phyloP scores from a whole-genome alignment of 768 basidiomycete species.

The Auriscalpium vulgare region DNA sequence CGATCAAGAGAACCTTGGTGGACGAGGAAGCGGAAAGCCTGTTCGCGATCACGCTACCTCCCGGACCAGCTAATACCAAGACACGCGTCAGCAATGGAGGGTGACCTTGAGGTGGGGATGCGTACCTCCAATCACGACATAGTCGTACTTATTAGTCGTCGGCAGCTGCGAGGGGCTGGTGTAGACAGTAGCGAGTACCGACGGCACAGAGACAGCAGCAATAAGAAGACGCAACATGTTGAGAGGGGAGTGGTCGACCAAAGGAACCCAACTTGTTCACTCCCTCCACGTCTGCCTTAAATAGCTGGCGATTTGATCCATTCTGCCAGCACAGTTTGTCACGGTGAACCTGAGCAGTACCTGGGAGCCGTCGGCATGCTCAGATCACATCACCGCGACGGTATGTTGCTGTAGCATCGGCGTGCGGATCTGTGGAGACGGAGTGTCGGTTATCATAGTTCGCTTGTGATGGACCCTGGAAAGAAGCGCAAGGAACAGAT shows the following conservation, averaged over 20 bases:
- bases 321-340: too few relatives aligned
- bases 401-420: too few relatives aligned
- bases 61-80: slow-evolving; percentile 1
- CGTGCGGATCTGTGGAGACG: too few relatives aligned
- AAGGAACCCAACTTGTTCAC: too few relatives aligned
- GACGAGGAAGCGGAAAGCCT: neutral
- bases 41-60: neutral
- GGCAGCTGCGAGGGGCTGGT: slow-evolving; percentile 1
- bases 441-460: too few relatives aligned
- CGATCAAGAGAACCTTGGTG: neutral
- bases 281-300: too few relatives aligned
- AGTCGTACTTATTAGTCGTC: neutral
- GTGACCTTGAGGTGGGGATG: neutral
- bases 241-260: neutral
- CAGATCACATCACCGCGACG: too few relatives aligned
- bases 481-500: too few relatives aligned
- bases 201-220: neutral
- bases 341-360: too few relatives aligned
- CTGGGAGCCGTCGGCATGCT: too few relatives aligned
- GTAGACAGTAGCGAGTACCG: neutral
- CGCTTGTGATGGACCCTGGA: too few relatives aligned
- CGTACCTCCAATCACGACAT: slow-evolving; percentile 1
- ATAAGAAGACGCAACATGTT: neutral
- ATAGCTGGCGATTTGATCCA: too few relatives aligned
- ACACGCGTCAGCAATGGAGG: neutral